Conservation (phyloP, 2,329 filamentous ascomycete genomes). For the Colletotrichum coccodes region DNA sequence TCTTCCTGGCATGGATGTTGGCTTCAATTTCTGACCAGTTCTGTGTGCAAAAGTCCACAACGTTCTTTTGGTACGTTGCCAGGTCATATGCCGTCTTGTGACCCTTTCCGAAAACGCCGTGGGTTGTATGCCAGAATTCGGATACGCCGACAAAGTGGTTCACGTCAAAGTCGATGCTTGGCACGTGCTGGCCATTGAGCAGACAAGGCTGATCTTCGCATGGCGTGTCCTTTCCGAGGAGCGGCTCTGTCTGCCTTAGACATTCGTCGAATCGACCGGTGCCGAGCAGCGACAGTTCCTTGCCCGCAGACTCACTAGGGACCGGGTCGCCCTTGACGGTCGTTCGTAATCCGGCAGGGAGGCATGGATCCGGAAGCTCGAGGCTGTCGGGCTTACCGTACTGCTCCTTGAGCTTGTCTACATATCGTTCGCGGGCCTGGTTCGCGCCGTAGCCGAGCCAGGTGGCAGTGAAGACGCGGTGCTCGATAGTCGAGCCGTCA, state of each 20-base stretch:
- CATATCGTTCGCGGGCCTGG: conserved; percentile 85
- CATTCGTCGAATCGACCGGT: conserved; percentile 92
- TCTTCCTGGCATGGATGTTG: conserved; percentile 73
- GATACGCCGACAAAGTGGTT: conserved; percentile 99
- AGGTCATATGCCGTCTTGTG: conserved; percentile 86
- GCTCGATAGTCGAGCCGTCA: conserved; percentile 80
- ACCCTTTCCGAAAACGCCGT: conserved; percentile 86
- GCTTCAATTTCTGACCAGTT: conserved; percentile 82
- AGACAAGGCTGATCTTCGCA: conserved; percentile 88
- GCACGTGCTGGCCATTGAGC: conserved; percentile 90
- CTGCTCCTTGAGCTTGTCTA: conserved; percentile 78
- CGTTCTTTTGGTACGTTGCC: conserved; percentile 85
- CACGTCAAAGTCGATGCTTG: conserved; percentile 94
- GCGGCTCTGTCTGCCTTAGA: conserved; percentile 80
- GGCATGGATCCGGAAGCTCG: conserved; percentile 89
- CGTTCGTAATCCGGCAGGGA: conserved; percentile 81
- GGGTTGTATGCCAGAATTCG: conserved; percentile 98
- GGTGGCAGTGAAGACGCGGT: conserved; percentile 92
- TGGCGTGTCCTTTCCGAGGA: conserved; percentile 88
- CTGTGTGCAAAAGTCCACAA: conserved; percentile 85
- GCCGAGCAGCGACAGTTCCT: conserved; percentile 72
- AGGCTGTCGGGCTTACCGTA: conserved; percentile 65
- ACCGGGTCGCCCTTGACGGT: conserved; percentile 74
- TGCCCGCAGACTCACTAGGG: conserved; percentile 43
- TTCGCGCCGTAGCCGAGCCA: conserved; percentile 99